phyloP scores from a whole-genome alignment of 1,139 yeast genomes.

The Kodamaea sp. region DNA sequence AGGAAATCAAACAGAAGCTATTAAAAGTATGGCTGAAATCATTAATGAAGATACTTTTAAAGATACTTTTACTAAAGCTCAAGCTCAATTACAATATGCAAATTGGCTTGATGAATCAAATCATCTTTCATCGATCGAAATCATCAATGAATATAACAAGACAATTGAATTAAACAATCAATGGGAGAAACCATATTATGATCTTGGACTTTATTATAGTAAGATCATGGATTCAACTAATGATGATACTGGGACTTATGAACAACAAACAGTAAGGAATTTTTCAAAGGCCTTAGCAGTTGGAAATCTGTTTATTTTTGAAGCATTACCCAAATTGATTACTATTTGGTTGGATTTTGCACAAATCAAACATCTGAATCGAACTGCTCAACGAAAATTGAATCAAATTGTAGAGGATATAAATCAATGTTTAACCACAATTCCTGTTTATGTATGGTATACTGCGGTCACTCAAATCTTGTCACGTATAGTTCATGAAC shows the following conservation, averaged over 20 bases:
- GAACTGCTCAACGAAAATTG: slow-evolving; percentile 39
- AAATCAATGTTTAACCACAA: slow-evolving; percentile 38
- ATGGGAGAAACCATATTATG: slow-evolving; percentile 82
- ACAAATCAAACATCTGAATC: slow-evolving; percentile 23
- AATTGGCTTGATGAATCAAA: slow-evolving; percentile 88
- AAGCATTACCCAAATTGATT: slow-evolving; percentile 82
- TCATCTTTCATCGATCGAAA: slow-evolving; percentile 73
- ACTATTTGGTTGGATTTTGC: slow-evolving; percentile 93
- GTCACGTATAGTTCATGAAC: slow-evolving; percentile 71
- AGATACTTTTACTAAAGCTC: slow-evolving; percentile 32
- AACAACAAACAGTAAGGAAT: slow-evolving; percentile 58
- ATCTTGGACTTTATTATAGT: slow-evolving; percentile 75
- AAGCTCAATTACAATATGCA: slow-evolving; percentile 71
- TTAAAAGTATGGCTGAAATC: slow-evolving; percentile 56
- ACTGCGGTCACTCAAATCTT: slow-evolving; percentile 82
- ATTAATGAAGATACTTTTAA: slow-evolving; percentile 17
- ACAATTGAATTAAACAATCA: slow-evolving; percentile 54
- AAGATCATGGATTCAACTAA: slow-evolving; percentile 63
- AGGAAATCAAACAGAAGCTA: slow-evolving; percentile 85
- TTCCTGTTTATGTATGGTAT: slow-evolving; percentile 73
- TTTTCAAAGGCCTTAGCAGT: slow-evolving; percentile 66
- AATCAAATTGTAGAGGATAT: slow-evolving; percentile 53
- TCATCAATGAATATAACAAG: slow-evolving; percentile 63
- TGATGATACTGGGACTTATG: slow-evolving; percentile 58
- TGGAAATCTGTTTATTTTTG: slow-evolving; percentile 71